These are phyloP conservation scores for Gypsophila paniculata DNA, from an alignment of 179 eudicot genomes.

Conservation along the genomic window DNA sequence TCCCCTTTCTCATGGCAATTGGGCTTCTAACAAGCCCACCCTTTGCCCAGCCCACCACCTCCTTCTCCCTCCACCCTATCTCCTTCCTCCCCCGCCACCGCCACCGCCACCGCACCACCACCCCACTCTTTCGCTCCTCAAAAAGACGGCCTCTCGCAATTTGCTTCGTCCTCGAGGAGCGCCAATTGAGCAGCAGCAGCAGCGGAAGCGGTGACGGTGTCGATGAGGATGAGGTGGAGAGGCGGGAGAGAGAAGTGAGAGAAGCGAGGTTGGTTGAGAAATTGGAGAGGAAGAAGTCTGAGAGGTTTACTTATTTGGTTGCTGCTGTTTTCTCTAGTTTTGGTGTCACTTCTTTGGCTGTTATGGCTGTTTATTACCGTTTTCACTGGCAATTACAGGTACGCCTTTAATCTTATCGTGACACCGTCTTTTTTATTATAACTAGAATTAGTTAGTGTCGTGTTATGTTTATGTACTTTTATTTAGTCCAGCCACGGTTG, in stretches of 20 bases:
- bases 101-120: conserved; percentile 26
- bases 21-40: conserved; percentile 38
- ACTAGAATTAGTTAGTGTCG: no score
- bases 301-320: conserved; percentile 69
- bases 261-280: conserved; percentile 48
- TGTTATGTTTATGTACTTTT: no score
- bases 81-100: conserved; percentile 24
- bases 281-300: conserved; percentile 66
- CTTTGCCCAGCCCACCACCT: conserved; percentile 22
- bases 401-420: no score
- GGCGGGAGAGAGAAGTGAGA: conserved; percentile 21
- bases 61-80: conserved; percentile 25
- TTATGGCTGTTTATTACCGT: conserved; percentile 77
- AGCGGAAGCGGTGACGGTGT: conserved; percentile 8
- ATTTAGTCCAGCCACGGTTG: no score
- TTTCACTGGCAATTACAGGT: conserved; percentile 95
- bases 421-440: background rate
- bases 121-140: conserved; percentile 1
- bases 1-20: conserved; percentile 24
- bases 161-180: conserved; percentile 48
- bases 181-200: conserved; percentile 15
- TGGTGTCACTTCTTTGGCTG: conserved; percentile 81
- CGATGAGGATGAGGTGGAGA: no score
- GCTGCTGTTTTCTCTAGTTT: conserved; percentile 90
- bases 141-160: conserved; percentile 23